phyloP scores from a whole-genome alignment of 169 alveolate genomes.

The Plasmodium coatneyi region DNA sequence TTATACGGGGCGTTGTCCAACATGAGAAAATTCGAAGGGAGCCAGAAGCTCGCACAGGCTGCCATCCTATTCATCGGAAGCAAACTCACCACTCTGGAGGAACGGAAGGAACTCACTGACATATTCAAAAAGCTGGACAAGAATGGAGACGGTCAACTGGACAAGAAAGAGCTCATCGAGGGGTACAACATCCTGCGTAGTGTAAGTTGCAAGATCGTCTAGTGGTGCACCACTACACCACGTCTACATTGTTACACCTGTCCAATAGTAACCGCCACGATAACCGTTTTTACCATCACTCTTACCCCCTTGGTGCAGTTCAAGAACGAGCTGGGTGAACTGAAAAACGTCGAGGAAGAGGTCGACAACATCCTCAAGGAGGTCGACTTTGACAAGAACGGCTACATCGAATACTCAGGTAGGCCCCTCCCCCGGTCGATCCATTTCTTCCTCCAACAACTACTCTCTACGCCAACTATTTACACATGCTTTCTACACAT shows the following conservation, averaged over 20 bases:
- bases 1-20: constrained; percentile 86
- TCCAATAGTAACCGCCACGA: too few species aligned
- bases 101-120: constrained; percentile 88
- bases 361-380: constrained; percentile 93
- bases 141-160: constrained; percentile 92
- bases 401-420: constrained; percentile 95
- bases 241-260: background rate
- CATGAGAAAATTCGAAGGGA: constrained; percentile 88
- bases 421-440: background rate
- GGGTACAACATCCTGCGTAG: constrained; percentile 84
- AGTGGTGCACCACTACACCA: background rate
- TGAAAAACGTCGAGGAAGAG: constrained; percentile 90
- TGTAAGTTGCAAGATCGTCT: constrained; percentile 42
- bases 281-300: background rate
- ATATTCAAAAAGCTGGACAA: constrained; percentile 91
- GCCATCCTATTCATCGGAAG: constrained; percentile 89
- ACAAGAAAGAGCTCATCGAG: constrained; percentile 85
- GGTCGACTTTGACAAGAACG: constrained; percentile 95
- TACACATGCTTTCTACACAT: too few species aligned
- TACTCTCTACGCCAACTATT: too few species aligned
- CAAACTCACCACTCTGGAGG: constrained; percentile 90
- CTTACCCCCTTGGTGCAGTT: constrained; percentile 10
- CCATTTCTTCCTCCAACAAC: too few species aligned
- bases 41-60: constrained; percentile 91
- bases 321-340: constrained; percentile 60